phyloP scores from a whole-genome alignment of 2,329 filamentous ascomycete genomes.

The Alternaria viburni region DNA sequence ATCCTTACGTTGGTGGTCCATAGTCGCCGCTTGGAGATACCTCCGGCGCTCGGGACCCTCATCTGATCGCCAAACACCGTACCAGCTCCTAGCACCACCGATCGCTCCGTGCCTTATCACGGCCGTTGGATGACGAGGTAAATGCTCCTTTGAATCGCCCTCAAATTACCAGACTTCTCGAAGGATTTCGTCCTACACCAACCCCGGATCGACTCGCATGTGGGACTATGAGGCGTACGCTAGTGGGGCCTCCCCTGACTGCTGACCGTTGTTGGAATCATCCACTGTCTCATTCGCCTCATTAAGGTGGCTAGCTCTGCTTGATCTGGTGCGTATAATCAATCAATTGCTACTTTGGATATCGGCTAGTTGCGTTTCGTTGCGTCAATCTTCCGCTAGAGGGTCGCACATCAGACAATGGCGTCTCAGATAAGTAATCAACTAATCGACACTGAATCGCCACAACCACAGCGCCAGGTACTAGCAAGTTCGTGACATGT shows the following conservation, averaged over 20 bases:
- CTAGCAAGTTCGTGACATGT: background rate
- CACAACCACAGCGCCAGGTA: background rate
- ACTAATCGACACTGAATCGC: background rate
- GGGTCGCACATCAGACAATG: background rate
- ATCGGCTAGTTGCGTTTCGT: background rate
- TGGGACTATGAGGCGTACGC: conserved; percentile 33
- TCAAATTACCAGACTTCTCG: conserved; percentile 10
- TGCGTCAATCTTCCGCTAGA: background rate
- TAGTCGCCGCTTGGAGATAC: background rate
- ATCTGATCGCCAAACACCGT: background rate
- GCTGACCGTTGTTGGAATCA: conserved; percentile 11
- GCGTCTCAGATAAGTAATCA: background rate
- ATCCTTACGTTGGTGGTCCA: background rate
- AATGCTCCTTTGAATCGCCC: background rate
- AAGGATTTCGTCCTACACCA: conserved; percentile 15
- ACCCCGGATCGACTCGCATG: conserved; percentile 25
- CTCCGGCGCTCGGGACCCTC: background rate
- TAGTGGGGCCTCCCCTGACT: conserved; percentile 32
- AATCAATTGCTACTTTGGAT: conserved; percentile 16
- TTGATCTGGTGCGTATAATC: background rate
- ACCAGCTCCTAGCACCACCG: background rate
- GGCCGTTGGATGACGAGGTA: background rate
- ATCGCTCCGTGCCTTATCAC: background rate
- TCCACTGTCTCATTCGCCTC: conserved; percentile 12
- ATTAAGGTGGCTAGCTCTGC: background rate